Conservation (phyloP, 2,329 filamentous ascomycete genomes). For the Dothistroma pini region DNA sequence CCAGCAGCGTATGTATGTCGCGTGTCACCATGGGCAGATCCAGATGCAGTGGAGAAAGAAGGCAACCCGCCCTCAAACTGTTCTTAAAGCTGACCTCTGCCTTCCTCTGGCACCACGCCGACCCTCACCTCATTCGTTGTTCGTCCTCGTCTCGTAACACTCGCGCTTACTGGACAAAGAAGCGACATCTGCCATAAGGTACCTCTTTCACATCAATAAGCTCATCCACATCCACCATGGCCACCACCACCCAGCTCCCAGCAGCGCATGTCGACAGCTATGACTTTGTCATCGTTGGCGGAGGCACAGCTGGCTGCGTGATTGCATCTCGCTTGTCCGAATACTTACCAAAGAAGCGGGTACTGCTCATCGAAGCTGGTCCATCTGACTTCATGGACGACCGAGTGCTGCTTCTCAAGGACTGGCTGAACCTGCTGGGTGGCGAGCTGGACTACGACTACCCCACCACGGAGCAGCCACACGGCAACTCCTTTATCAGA, state of each 20-base stretch:
- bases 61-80: not conserved
- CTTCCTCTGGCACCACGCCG: not conserved
- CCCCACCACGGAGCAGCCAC: conserved; percentile 82
- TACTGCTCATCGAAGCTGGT: conserved; percentile 82
- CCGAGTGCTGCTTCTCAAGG: conserved; percentile 77
- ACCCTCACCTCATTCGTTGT: not conserved
- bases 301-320: conserved; percentile 82
- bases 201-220: not conserved
- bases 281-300: conserved; percentile 83
- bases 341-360: conserved; percentile 76
- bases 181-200: not conserved
- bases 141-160: not conserved
- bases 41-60: conserved; percentile 10
- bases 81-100: not conserved
- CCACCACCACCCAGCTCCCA: conserved; percentile 67
- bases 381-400: conserved; percentile 88
- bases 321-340: conserved; percentile 74
- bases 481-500: conserved; percentile 85
- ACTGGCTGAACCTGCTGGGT: conserved; percentile 81
- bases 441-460: conserved; percentile 92
- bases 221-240: conserved; percentile 37
- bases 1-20: conserved; percentile 3
- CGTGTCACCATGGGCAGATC: conserved; percentile 13
- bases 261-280: conserved; percentile 62
- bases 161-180: not conserved